phyloP scores from a whole-genome alignment of 148 eudicot genomes.

The Vaccinium darrowii region DNA sequence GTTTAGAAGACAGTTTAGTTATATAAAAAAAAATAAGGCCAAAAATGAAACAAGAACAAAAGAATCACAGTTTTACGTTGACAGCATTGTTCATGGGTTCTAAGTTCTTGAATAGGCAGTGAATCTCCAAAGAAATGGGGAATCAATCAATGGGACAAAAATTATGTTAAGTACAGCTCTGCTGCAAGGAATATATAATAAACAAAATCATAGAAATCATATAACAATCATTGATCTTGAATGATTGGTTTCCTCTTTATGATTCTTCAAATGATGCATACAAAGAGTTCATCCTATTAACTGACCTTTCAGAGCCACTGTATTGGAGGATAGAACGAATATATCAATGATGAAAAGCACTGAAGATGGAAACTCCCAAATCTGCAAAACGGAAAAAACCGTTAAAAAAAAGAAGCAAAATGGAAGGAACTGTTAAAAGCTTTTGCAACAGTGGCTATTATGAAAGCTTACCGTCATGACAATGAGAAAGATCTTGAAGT shows the following conservation, averaged over 20 bases:
- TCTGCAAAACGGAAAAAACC: constrained; percentile 16
- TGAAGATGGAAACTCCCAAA: constrained; percentile 83
- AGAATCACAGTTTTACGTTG: not conserved
- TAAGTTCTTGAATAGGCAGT: not conserved
- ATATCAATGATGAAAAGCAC: constrained; percentile 58
- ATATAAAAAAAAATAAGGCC: not conserved
- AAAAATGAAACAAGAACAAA: not conserved
- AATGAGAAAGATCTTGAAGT: constrained; percentile 66
- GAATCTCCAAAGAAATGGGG: not conserved
- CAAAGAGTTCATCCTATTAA: not conserved
- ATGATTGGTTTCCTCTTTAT: too few relatives aligned
- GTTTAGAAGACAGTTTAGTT: not conserved
- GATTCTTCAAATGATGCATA: not conserved
- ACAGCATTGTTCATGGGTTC: not conserved
- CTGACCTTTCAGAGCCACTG: constrained; percentile 66
- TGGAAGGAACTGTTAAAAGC: not conserved
- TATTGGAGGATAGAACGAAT: constrained; percentile 75
- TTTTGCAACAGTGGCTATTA: not conserved
- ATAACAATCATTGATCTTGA: not conserved
- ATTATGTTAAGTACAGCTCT: not conserved
- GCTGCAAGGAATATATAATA: not conserved
- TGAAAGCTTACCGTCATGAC: constrained; percentile 42
- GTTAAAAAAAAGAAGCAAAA: not conserved
- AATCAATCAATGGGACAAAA: not conserved
- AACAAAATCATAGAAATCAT: not conserved